Evolutionary conservation across 2,329 filamentous ascomycete species (phyloP).

Genomic region (Plenodomus tracheiphilus): DNA sequence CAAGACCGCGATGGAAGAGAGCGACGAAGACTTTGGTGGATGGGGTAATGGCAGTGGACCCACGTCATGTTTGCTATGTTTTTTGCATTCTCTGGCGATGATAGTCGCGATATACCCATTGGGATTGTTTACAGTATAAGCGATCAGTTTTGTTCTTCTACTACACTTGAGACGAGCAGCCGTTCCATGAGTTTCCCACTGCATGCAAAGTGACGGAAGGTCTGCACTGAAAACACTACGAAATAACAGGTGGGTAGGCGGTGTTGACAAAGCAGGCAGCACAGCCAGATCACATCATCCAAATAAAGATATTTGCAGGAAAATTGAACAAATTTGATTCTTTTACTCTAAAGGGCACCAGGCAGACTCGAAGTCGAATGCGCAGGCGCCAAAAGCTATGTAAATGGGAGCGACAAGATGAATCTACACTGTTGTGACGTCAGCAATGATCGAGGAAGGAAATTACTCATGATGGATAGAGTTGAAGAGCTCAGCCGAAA

Average conservation of each 20-base stretch:
- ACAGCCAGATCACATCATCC: too few species aligned
- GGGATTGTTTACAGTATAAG: not conserved
- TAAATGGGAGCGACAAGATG: too few species aligned
- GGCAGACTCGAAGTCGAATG: too few species aligned
- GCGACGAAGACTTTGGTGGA: not conserved
- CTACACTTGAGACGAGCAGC: not conserved
- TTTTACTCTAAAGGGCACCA: too few species aligned
- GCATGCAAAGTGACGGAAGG: too few species aligned
- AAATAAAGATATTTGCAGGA: too few species aligned
- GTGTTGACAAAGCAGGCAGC: too few species aligned
- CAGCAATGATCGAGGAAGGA: conserved; percentile 5
- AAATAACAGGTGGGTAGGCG: too few species aligned
- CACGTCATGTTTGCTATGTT: not conserved
- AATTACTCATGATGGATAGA: not conserved
- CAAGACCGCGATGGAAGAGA: not conserved
- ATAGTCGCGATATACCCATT: conserved; percentile 2
- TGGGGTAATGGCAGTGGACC: conserved; percentile 3
- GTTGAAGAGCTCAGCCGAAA: conserved; percentile 39
- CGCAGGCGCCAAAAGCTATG: too few species aligned
- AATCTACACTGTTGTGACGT: not conserved
- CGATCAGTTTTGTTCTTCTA: not conserved
- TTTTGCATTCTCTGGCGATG: not conserved
- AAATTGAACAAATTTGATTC: too few species aligned
- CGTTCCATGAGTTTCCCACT: too few species aligned
- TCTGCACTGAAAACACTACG: too few species aligned